phyloP scores from a whole-genome alignment of 805 yeast genomes.

The Maudiozyma barnettii region DNA sequence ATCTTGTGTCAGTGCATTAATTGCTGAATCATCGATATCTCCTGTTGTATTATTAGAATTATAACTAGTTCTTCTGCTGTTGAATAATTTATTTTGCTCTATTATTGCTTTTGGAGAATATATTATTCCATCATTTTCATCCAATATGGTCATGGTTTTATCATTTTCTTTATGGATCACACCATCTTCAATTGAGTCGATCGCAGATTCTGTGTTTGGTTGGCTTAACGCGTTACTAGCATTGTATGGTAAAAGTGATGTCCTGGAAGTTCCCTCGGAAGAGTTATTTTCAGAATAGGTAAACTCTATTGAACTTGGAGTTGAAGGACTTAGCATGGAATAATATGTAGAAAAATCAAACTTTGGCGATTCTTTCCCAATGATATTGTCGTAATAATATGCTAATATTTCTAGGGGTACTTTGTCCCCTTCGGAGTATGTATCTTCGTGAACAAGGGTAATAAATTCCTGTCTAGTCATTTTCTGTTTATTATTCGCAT shows the following conservation, averaged over 20 bases:
- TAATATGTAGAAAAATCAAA: constrained; percentile 11
- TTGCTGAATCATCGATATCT: background rate
- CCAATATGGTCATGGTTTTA: background rate
- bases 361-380: constrained; percentile 43
- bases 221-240: background rate
- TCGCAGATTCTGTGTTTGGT: background rate
- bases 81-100: background rate
- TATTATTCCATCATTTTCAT: background rate
- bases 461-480: constrained; percentile 59
- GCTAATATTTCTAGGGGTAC: constrained; percentile 37
- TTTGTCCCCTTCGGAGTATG: constrained; percentile 20
- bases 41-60: background rate
- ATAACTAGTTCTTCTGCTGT: constrained; percentile 1
- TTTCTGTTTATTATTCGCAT: constrained; percentile 54
- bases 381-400: constrained; percentile 60
- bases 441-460: constrained; percentile 34
- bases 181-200: background rate
- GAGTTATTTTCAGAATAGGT: background rate
- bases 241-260: background rate
- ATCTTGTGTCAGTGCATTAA: background rate
- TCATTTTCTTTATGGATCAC: background rate
- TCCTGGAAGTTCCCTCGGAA: background rate
- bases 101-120: constrained; percentile 5
- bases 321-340: background rate
- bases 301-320: background rate